These are phyloP conservation scores for Penicillium sp. DNA, from an alignment of 2,329 filamentous ascomycete species.

Conservation along the genomic window DNA sequence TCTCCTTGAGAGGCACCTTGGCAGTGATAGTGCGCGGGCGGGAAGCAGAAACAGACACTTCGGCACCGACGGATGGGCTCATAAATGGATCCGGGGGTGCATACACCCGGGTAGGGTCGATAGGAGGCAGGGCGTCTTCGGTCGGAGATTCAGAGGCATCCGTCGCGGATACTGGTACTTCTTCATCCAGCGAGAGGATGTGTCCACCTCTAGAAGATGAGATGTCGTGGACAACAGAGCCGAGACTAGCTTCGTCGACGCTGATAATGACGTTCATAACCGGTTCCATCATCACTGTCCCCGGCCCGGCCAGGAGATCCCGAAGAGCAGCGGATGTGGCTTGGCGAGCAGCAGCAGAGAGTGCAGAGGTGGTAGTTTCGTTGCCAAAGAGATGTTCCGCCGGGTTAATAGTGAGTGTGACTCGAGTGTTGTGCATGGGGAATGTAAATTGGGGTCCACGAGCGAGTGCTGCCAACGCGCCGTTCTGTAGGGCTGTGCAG, in stretches of 20 bases:
- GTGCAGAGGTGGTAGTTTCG: constrained; percentile 63
- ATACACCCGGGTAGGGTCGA: constrained; percentile 75
- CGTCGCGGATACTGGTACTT: constrained; percentile 33
- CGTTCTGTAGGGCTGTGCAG: constrained; percentile 63
- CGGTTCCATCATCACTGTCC: constrained; percentile 75
- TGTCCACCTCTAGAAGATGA: constrained; percentile 68
- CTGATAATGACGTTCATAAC: constrained; percentile 87
- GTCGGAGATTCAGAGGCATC: constrained; percentile 18
- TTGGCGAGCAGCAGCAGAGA: constrained; percentile 62
- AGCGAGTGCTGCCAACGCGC: constrained; percentile 75
- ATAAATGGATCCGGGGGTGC: constrained; percentile 79
- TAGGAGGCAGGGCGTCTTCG: constrained; percentile 39
- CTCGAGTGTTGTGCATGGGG: constrained; percentile 70
- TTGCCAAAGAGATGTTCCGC: constrained; percentile 59
- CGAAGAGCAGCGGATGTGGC: constrained; percentile 68
- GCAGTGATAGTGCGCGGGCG: constrained; percentile 67
- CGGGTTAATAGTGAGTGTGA: constrained; percentile 66
- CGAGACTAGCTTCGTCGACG: constrained; percentile 76
- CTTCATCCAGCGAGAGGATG: constrained; percentile 64
- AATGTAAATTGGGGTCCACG: constrained; percentile 77
- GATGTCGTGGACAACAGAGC: constrained; percentile 77
- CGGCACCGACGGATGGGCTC: constrained; percentile 19
- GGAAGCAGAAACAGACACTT: constrained; percentile 31
- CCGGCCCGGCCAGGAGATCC: constrained; percentile 39
- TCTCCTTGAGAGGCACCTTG: constrained; percentile 88